Conservation (phyloP, 192 early-diverging fungal genomes). For the Coemansia sp. region DNA sequence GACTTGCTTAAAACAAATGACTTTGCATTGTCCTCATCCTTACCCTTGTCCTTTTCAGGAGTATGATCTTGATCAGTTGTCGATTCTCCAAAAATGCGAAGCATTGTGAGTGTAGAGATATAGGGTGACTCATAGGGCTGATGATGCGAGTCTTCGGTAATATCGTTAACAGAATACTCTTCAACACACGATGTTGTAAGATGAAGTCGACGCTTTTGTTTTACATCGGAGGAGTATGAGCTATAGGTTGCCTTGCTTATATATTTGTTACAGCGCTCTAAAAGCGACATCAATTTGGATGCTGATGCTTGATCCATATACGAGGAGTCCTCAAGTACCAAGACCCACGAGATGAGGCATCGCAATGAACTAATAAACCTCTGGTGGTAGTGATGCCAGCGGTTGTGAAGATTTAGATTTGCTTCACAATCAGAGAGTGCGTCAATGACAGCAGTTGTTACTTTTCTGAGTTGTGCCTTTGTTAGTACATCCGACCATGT, state of each 20-base stretch:
- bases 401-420: slow-evolving; percentile 16
- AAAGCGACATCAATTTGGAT: slow-evolving; percentile 15
- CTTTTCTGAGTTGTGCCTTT: slow-evolving; percentile 4
- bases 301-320: slow-evolving; percentile 3
- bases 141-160: neutral
- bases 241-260: slow-evolving; percentile 2
- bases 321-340: slow-evolving; percentile 4
- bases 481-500: slow-evolving; percentile 22
- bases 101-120: slow-evolving; percentile 7
- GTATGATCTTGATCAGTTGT: slow-evolving; percentile 1
- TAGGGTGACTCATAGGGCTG: neutral
- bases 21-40: slow-evolving; percentile 10
- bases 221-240: neutral
- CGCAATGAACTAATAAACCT: slow-evolving; percentile 44
- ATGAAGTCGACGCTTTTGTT: slow-evolving; percentile 23
- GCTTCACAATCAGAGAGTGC: slow-evolving; percentile 30
- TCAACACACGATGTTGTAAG: slow-evolving; percentile 18
- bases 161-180: neutral
- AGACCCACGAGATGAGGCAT: slow-evolving; percentile 40
- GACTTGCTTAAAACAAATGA: slow-evolving; percentile 22
- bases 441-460: slow-evolving; percentile 13
- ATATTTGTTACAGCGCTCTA: slow-evolving; percentile 33
- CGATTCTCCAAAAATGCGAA: slow-evolving; percentile 3
- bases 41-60: slow-evolving; percentile 3
- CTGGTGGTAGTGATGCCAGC: slow-evolving; percentile 48